Evolutionary conservation across 73 alveolate genomes (phyloP).

Genomic region (Breviolum minutum): DNA sequence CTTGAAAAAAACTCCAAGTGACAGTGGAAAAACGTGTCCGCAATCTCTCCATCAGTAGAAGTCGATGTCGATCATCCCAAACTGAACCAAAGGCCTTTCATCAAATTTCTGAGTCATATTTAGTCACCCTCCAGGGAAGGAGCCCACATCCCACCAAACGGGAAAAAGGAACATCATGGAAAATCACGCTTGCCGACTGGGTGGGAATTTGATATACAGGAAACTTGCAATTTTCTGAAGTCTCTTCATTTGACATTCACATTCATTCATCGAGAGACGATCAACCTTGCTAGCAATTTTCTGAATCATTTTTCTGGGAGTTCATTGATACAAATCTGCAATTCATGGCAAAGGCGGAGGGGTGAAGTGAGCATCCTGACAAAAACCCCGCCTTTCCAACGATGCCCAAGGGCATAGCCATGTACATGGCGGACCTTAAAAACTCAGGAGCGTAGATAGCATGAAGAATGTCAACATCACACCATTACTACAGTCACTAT

Average conservation of each 20-base stretch:
- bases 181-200: no score
- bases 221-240: not conserved
- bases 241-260: not conserved
- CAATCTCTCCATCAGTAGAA: slow-evolving; percentile 80
- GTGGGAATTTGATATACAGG: not conserved
- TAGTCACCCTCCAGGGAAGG: not conserved
- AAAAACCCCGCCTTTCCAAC: slow-evolving; percentile 48
- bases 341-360: not conserved
- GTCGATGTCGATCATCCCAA: slow-evolving; percentile 91
- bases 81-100: slow-evolving; percentile 83
- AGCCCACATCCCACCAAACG: not conserved
- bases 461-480: not conserved
- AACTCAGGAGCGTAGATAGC: not conserved
- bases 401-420: slow-evolving; percentile 92
- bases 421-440: slow-evolving; percentile 66
- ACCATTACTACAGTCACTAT: not conserved
- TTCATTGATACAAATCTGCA: not conserved
- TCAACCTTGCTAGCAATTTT: not conserved
- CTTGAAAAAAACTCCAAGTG: not conserved
- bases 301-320: not conserved
- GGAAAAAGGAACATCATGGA: no score
- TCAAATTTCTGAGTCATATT: not conserved
- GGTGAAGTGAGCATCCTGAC: not conserved
- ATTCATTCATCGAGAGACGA: not conserved
- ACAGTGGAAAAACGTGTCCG: slow-evolving; percentile 60